These are phyloP conservation scores for Neurospora tetrasperma DNA, from an alignment of 495 filamentous ascomycete genomes.

Conservation along the genomic window DNA sequence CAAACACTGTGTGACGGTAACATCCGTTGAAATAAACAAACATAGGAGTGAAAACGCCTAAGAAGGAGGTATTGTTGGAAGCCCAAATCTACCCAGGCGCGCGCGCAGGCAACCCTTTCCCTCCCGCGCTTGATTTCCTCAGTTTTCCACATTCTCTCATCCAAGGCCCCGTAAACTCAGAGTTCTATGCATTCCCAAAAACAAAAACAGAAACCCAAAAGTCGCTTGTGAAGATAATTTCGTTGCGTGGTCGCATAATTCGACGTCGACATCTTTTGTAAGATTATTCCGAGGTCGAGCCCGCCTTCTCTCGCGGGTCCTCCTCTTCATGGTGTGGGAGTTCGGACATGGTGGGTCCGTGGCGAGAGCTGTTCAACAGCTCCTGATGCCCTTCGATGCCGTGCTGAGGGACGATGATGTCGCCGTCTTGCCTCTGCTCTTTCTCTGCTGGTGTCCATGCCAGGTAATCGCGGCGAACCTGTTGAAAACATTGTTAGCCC, in stretches of 20 bases:
- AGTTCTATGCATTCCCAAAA: neutral
- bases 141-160: neutral
- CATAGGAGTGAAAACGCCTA: neutral
- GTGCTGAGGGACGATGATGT: constrained; percentile 61
- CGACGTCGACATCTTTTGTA: neutral
- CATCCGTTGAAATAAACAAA: constrained; percentile 1
- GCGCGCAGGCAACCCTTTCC: neutral
- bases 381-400: constrained; percentile 64
- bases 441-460: constrained; percentile 91
- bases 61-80: neutral
- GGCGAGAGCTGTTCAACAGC: constrained; percentile 13
- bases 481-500: neutral
- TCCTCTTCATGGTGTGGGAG: neutral
- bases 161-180: neutral
- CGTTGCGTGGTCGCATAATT: neutral
- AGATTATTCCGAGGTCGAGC: neutral
- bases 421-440: constrained; percentile 52
- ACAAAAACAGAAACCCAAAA: neutral
- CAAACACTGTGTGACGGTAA: neutral
- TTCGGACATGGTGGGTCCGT: constrained; percentile 1
- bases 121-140: neutral
- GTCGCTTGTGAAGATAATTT: neutral
- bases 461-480: constrained; percentile 87
- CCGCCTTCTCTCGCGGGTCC: neutral
- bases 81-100: neutral